phyloP scores from a whole-genome alignment of 495 filamentous ascomycete genomes.

The Usnea hakonensis region DNA sequence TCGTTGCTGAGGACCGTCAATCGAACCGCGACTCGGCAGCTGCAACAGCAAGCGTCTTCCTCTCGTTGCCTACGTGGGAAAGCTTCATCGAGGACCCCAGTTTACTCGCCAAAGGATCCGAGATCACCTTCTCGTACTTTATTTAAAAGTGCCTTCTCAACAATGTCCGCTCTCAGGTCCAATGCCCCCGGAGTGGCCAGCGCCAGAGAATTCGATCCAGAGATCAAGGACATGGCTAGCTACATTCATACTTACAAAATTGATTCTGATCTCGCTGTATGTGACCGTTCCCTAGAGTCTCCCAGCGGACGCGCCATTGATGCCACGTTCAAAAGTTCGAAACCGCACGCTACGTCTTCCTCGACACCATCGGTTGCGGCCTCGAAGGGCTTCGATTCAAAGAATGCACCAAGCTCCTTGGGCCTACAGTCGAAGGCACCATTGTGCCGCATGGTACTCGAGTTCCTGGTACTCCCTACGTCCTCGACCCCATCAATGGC shows the following conservation, averaged over 20 bases:
- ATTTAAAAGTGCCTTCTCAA: constrained; percentile 31
- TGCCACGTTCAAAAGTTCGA: constrained; percentile 57
- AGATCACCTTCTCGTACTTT: constrained; percentile 5
- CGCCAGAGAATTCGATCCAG: constrained; percentile 62
- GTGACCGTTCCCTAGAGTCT: constrained; percentile 26
- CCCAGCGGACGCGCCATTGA: background rate
- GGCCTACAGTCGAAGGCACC: constrained; percentile 87
- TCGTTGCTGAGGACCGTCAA: constrained; percentile 11
- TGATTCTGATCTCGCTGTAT: constrained; percentile 84
- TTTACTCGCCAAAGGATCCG: background rate
- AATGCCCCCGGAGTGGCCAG: constrained; percentile 32
- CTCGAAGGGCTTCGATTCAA: constrained; percentile 92
- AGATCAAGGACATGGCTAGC: constrained; percentile 87
- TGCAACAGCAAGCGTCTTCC: constrained; percentile 3
- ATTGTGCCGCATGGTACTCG: constrained; percentile 87
- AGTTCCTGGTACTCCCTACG: constrained; percentile 86
- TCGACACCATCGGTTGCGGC: constrained; percentile 95
- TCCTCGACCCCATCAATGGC: constrained; percentile 89
- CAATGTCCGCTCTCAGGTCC: constrained; percentile 40
- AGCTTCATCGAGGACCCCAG: too few relatives aligned
- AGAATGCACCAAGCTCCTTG: constrained; percentile 89
- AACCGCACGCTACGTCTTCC: constrained; percentile 79
- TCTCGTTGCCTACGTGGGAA: constrained; percentile 1
- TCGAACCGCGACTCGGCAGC: constrained; percentile 1
- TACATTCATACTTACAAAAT: constrained; percentile 91